A percentile compares a stretch with the other conserved stretches of the same genome.
phyloP scores from a whole-genome alignment of 768 basidiomycete genomes.

The Trametes maxima region DNA sequence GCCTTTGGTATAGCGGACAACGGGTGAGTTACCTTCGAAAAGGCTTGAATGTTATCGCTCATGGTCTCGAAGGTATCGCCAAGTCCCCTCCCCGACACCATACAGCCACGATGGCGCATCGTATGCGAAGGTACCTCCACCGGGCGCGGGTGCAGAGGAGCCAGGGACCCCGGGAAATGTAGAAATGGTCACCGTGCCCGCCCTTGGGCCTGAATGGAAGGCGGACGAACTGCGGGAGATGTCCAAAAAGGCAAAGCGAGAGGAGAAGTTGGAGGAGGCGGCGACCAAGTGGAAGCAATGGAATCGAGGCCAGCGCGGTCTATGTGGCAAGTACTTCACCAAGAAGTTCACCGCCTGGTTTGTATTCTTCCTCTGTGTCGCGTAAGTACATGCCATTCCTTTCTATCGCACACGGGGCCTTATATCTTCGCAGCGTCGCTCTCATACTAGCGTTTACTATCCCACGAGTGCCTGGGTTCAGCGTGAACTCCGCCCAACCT shows the following conservation, averaged over 20 bases:
- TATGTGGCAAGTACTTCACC: constrained; percentile 82
- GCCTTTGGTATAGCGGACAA: constrained; percentile 53
- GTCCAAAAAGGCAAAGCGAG: constrained; percentile 69
- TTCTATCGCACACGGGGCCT: constrained; percentile 12
- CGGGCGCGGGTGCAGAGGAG: constrained; percentile 39
- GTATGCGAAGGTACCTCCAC: constrained; percentile 24
- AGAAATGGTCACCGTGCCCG: constrained; percentile 91
- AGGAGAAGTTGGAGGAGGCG: constrained; percentile 53
- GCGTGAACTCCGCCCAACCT: constrained; percentile 60
- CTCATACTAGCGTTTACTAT: constrained; percentile 77
- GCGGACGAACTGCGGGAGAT: constrained; percentile 75
- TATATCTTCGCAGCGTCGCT: constrained; percentile 48
- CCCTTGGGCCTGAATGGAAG: constrained; percentile 89
- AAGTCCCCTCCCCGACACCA: constrained; percentile 27
- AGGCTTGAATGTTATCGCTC: not conserved
- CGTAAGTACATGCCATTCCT: constrained; percentile 42
- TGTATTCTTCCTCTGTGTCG: constrained; percentile 59
- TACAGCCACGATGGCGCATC: constrained; percentile 12
- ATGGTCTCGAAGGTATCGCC: constrained; percentile 26
- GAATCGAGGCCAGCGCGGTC: constrained; percentile 76
- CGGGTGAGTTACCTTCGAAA: constrained; percentile 36
- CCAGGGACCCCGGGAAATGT: constrained; percentile 50
- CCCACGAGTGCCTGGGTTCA: constrained; percentile 78
- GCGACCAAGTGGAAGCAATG: constrained; percentile 69
- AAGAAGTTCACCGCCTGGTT: constrained; percentile 70